These are phyloP conservation scores for Amanita subjunquillea DNA, from an alignment of 768 basidiomycete species.

Conservation along the genomic window DNA sequence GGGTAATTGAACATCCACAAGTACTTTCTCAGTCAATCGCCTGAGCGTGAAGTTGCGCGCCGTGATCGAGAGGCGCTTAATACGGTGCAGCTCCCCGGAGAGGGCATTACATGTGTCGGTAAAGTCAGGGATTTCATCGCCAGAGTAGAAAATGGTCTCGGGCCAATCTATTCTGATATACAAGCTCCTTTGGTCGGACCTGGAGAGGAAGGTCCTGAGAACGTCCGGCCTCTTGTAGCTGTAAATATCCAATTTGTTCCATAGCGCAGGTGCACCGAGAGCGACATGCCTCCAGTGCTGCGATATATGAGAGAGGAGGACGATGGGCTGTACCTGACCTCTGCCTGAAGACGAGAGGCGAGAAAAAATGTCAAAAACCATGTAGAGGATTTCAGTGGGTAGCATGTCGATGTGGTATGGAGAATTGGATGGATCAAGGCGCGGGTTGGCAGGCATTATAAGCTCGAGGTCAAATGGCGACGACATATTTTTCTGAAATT, in stretches of 20 bases:
- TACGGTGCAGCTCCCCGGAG: background rate
- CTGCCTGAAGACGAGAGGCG: conserved; percentile 3
- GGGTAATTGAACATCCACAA: background rate
- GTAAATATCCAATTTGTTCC: conserved; percentile 16
- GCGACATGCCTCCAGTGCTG: conserved; percentile 45
- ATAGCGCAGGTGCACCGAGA: conserved; percentile 35
- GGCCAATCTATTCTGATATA: conserved; percentile 2
- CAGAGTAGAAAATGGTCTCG: conserved; percentile 5
- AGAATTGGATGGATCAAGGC: background rate
- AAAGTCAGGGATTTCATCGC: conserved; percentile 4
- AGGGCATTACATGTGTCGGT: conserved; percentile 1
- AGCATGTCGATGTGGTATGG: conserved; percentile 4
- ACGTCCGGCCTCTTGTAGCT: background rate
- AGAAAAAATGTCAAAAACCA: conserved; percentile 5
- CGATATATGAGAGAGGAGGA: conserved; percentile 36
- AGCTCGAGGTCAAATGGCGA: conserved; percentile 4
- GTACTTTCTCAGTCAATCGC: background rate
- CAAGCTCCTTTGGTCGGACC: background rate
- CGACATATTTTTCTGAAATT: conserved; percentile 2
- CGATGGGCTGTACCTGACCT: conserved; percentile 26
- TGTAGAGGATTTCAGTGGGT: conserved; percentile 5
- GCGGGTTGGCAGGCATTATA: background rate
- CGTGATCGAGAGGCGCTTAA: background rate
- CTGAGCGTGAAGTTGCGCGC: conserved; percentile 1
- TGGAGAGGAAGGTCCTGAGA: conserved; percentile 2